These are phyloP conservation scores for Solanum appendiculatum DNA, from an alignment of 257 asterid species.

Conservation along the genomic window DNA sequence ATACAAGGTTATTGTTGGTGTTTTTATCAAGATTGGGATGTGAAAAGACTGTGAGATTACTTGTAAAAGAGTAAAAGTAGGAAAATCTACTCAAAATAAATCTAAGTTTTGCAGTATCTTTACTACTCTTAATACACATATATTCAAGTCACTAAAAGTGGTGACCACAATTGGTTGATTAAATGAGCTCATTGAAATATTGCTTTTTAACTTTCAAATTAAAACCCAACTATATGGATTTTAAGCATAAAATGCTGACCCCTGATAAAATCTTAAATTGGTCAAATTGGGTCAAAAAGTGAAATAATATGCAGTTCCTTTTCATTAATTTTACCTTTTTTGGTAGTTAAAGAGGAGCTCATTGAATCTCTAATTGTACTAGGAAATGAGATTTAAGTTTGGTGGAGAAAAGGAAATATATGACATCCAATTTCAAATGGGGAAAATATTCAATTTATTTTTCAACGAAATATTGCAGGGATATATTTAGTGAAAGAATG, in stretches of 20 bases:
- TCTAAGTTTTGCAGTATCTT: not conserved
- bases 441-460: not conserved
- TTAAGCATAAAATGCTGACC: not conserved
- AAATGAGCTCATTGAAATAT: not conserved
- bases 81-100: not conserved
- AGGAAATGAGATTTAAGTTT: not conserved
- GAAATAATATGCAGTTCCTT: not conserved
- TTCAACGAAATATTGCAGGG: not conserved
- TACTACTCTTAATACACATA: not conserved
- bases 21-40: not conserved
- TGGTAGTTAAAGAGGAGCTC: not conserved
- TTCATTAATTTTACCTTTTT: not conserved
- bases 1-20: not conserved
- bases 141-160: not conserved
- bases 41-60: not conserved
- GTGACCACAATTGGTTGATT: not conserved
- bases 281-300: not conserved
- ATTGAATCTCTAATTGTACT: not conserved
- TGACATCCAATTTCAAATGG: not conserved
- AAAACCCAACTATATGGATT: not conserved
- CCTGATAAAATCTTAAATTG: not conserved
- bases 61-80: not conserved
- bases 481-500: not conserved
- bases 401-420: not conserved
- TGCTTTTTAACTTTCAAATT: not conserved